Evolutionary conservation across 495 filamentous ascomycete genomes (phyloP).

Genomic region (Xanthoparmelia taractica): DNA sequence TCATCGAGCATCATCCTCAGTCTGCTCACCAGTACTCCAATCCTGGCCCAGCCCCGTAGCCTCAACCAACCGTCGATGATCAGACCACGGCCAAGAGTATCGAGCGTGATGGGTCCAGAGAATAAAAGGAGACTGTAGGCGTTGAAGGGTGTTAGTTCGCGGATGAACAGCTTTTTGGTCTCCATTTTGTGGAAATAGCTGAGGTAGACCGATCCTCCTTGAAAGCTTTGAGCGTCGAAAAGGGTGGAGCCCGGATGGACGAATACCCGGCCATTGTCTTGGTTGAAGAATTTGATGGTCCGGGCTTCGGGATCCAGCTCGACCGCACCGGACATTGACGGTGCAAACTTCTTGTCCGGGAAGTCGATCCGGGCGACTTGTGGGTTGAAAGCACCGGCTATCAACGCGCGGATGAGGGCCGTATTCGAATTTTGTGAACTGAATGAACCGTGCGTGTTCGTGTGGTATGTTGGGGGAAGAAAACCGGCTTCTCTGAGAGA

Average conservation of each 20-base stretch:
- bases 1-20: constrained; percentile 80
- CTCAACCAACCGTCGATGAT: constrained; percentile 91
- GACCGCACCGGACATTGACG: constrained; percentile 74
- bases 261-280: constrained; percentile 82
- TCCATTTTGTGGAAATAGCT: constrained; percentile 86
- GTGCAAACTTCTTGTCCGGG: constrained; percentile 90
- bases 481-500: constrained; percentile 83
- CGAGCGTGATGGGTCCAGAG: constrained; percentile 71
- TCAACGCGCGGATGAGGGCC: constrained; percentile 70
- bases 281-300: constrained; percentile 84
- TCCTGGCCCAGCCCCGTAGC: constrained; percentile 86
- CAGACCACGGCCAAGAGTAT: constrained; percentile 80
- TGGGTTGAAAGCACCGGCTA: constrained; percentile 86
- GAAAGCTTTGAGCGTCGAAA: constrained; percentile 70
- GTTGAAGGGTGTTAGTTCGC: constrained; percentile 90
- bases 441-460: constrained; percentile 28
- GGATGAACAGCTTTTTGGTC: constrained; percentile 79
- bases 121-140: constrained; percentile 88
- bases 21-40: constrained; percentile 80
- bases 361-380: constrained; percentile 86
- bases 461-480: constrained; percentile 46
- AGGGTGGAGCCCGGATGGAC: constrained; percentile 82
- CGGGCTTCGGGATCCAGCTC: constrained; percentile 88
- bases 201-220: constrained; percentile 60
- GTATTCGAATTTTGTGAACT: constrained; percentile 44